Base-by-base conservation (phyloP, 768 basidiomycete species). In the Tubosaeta brunneosetosa region DNA sequence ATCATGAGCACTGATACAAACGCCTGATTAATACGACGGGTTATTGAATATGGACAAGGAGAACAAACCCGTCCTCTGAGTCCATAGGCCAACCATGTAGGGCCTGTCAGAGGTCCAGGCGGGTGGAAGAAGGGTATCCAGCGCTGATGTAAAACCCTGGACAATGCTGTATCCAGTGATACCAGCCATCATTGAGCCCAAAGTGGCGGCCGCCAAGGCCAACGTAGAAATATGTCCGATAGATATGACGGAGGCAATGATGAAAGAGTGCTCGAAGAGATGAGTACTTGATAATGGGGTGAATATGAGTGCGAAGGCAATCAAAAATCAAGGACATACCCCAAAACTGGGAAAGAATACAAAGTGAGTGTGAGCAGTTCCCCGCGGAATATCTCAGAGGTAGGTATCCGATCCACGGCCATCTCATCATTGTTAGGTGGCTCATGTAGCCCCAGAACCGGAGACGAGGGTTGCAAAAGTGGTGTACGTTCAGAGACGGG, bases 31-130 rank as follows among this genome's bases (percentile, higher is more conserved):
- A 47, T 40, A 41, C 43, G 41, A 34, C 32, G 10, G 14, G 22
- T 27, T 26, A 51, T 43, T 34, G 22, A 19, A 3, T 2, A 44
- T 12, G 27, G 26, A 26, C 17, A 31, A 17, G 9, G 14, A 17
- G 41, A 49, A 74, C 84, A 42, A 57, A 88, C 87, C 73, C 88
- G 91, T 93, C 57, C 94, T 76, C 67, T 94, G 92, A 9, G 87
- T 71, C 94, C 94, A 95, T 8, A 95, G 76, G 6, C 94, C 94
- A 11, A 97, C 91, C 11, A 91, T 76, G 14, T 85, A 72, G 0
- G 94, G 95, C 29, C 86, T 83, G 1, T 84, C 65, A 3, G 92
- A 93, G 0, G 97, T 94, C 94, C 91, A 99, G 14, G 95, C 94
- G 36, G 91, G 83, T 1, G 97, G 95, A 9, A 97, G 82, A 61